phyloP scores from a whole-genome alignment of 345 rosid species.

The Ceriops decandra region DNA sequence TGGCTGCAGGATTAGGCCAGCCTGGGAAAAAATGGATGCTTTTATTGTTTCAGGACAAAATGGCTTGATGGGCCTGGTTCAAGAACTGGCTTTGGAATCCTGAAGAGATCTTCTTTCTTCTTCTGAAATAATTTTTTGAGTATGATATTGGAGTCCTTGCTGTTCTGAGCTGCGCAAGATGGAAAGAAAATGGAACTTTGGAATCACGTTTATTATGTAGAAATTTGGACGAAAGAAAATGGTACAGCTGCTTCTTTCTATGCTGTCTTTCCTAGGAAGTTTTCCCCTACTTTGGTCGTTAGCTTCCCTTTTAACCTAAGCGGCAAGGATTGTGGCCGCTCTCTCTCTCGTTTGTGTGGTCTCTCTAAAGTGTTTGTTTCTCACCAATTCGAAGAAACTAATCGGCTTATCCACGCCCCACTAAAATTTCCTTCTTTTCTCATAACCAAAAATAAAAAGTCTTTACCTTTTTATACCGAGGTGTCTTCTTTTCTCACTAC shows the following conservation, averaged over 20 bases:
- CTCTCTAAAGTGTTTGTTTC: neutral
- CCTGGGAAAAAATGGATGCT: neutral
- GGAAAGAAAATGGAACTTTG: slow-evolving; percentile 26
- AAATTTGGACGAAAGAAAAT: slow-evolving; percentile 41
- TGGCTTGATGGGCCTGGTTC: no score
- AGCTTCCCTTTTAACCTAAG: neutral
- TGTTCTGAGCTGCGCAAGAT: neutral
- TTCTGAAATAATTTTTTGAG: neutral
- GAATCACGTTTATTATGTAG: slow-evolving; percentile 34
- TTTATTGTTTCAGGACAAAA: no score
- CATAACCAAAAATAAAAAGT: neutral
- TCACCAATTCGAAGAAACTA: neutral
- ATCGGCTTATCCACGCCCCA: neutral
- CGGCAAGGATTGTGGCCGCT: neutral
- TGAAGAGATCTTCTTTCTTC: no score
- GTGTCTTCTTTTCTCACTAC: neutral
- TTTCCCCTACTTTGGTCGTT: no score
- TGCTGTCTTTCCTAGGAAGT: slow-evolving; percentile 4
- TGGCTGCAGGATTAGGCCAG: slow-evolving; percentile 6
- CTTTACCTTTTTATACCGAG: neutral
- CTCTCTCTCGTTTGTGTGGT: slow-evolving; percentile 4
- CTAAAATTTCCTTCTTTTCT: neutral
- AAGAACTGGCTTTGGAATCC: neutral
- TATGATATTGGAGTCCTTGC: neutral
- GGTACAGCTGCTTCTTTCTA: slow-evolving; percentile 26